Evolutionary conservation across 805 yeast genomes (phyloP).

Genomic region (Hanseniaspora lachancei): DNA sequence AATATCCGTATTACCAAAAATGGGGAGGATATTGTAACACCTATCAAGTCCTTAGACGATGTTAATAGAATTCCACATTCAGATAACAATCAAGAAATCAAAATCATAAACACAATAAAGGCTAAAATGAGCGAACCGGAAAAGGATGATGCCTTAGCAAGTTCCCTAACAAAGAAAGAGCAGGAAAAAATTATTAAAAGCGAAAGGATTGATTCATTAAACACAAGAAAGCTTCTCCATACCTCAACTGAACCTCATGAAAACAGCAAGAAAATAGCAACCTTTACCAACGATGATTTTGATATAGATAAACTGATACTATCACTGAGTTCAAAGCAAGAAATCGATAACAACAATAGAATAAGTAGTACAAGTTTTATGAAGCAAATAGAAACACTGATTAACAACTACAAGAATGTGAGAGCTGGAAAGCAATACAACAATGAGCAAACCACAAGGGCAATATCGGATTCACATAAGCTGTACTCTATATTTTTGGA

Average conservation of each 20-base stretch:
- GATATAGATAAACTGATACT: not conserved
- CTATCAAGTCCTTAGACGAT: slow-evolving; percentile 3
- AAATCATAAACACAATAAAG: not conserved
- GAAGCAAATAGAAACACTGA: not conserved
- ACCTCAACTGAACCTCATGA: not conserved
- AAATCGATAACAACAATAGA: slow-evolving; percentile 13
- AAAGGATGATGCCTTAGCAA: not conserved
- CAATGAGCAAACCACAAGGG: slow-evolving; percentile 1
- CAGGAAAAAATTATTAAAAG: not conserved
- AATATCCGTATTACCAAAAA: slow-evolving; percentile 8
- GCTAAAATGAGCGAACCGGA: not conserved
- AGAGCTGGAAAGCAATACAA: not conserved
- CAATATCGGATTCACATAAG: not conserved
- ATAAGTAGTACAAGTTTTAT: not conserved
- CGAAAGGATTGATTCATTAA: not conserved
- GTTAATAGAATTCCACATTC: not conserved
- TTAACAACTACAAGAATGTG: not conserved
- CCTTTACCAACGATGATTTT: not conserved
- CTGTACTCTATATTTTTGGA: not conserved
- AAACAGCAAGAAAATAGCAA: not conserved
- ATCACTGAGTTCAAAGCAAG: slow-evolving; percentile 7
- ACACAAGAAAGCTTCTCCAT: not conserved
- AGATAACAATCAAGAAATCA: not conserved
- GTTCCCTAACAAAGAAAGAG: not conserved
- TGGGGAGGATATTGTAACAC: slow-evolving; percentile 6